Conservation (phyloP, 2,329 filamentous ascomycete species). For the Penicillium sp. region DNA sequence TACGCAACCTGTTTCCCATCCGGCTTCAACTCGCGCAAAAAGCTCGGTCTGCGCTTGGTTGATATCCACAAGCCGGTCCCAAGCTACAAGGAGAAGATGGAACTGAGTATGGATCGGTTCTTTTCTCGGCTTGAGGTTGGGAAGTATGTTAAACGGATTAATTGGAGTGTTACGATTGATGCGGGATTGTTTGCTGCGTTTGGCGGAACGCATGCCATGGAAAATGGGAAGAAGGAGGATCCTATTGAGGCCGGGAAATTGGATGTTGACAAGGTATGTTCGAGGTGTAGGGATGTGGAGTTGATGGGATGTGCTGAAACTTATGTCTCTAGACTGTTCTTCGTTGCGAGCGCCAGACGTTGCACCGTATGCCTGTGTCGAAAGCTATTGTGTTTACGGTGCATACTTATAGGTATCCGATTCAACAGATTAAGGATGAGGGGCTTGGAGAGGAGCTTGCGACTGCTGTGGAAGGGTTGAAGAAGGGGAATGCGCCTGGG, state of each 20-base stretch:
- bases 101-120: conserved; percentile 60
- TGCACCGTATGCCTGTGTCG: conserved; percentile 56
- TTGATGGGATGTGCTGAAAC: conserved; percentile 9
- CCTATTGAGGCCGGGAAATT: conserved; percentile 35
- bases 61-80: conserved; percentile 59
- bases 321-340: conserved; percentile 41
- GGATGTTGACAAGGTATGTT: conserved; percentile 44
- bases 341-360: conserved; percentile 58
- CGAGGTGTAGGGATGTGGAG: not conserved
- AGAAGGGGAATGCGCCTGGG: conserved; percentile 53
- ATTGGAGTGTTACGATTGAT: conserved; percentile 47
- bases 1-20: conserved; percentile 56
- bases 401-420: conserved; percentile 59
- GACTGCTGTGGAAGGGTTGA: conserved; percentile 57
- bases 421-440: conserved; percentile 55
- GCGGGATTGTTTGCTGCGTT: conserved; percentile 42
- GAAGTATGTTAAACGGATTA: conserved; percentile 53
- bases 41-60: conserved; percentile 51
- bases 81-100: conserved; percentile 54
- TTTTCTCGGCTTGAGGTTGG: conserved; percentile 54
- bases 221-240: conserved; percentile 18
- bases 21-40: conserved; percentile 56
- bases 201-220: conserved; percentile 35
- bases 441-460: conserved; percentile 53
- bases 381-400: conserved; percentile 58